Percentiles rank a stretch among this genome's conserved stretches.
Conservation (phyloP, 805 yeast genomes). For the Hanseniaspora occidentalis region DNA sequence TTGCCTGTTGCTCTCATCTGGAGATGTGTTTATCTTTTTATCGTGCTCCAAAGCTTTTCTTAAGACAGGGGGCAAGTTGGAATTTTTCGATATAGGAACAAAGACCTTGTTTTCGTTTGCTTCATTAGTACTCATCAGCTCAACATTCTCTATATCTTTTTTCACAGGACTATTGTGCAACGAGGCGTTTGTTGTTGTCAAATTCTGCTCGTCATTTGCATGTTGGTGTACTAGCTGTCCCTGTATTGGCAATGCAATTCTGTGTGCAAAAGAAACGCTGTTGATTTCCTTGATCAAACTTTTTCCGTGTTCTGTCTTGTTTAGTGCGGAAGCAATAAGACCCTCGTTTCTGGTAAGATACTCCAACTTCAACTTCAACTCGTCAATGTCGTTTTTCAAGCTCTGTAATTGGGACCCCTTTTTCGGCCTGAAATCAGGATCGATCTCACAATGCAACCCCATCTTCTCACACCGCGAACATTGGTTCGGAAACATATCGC, state of each 20-base stretch:
- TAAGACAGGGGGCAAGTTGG: slow-evolving; percentile 29
- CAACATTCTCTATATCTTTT: background rate
- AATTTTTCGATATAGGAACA: background rate
- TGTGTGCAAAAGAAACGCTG: slow-evolving; percentile 5
- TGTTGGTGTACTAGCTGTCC: slow-evolving; percentile 5
- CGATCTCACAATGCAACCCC: slow-evolving; percentile 74
- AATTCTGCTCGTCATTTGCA: too few species aligned
- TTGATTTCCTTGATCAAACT: slow-evolving; percentile 6
- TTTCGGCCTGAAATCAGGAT: slow-evolving; percentile 82
- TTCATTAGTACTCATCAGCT: too few species aligned
- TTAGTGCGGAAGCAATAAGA: slow-evolving; percentile 49
- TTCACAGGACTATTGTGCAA: too few species aligned
- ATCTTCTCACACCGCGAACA: slow-evolving; percentile 75
- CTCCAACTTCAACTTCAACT: slow-evolving; percentile 60
- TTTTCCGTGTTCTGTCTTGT: slow-evolving; percentile 20
- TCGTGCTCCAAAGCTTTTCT: slow-evolving; percentile 31
- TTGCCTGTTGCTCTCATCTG: too few species aligned
- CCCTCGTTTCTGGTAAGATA: slow-evolving; percentile 53
- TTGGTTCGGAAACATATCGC: slow-evolving; percentile 67
- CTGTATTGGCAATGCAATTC: slow-evolving; percentile 4
- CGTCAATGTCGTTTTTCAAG: slow-evolving; percentile 75
- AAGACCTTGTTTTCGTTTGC: background rate
- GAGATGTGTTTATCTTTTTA: slow-evolving; percentile 9
- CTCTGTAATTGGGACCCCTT: slow-evolving; percentile 85
- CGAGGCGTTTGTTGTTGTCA: too few species aligned